Base-by-base conservation (phyloP, 2,329 filamentous ascomycete genomes). In the Penicillium decumbens region DNA sequence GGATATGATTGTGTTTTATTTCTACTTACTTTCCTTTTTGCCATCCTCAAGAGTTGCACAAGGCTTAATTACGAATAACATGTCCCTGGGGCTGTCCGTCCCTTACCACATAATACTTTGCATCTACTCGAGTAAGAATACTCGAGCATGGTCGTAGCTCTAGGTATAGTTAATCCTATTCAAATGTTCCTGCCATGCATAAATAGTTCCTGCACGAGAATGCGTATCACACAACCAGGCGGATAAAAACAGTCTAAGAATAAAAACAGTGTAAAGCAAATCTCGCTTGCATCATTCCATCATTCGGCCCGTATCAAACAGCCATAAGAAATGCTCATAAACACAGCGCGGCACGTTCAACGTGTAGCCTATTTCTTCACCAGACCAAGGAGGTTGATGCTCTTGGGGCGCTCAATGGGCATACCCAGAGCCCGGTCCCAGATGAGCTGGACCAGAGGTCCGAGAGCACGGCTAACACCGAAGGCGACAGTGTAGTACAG, bases 361-460 rank as follows among this genome's bases (percentile, higher is more conserved):
- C 15, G n/a, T n/a, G 18, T 12, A 12, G 18, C 44, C 53, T 57
- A 65, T 61, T 67, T 67, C 52, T 91, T 86, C 59, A 95, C 75
- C 59, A 98, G 75, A 9, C 92, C 92, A 70, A 88, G 80, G 48
- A 98, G 77, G 74, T 95, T 93, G 69, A 97, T 95, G 73, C 89
- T 95, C 87, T 98, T 98, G 43, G 93, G 93, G 55, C 92, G 80
- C 83, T 98, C 93, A 65, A 98, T 98, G 9, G 93, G 93, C 67
- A 97, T 77, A 46, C 93, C 93, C 55, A 98, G 75, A 13, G 91
- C 91, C 43, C 93, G 83, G 71, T 97, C 92, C 93, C 93, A 97
- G 69, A 98, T 87, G 57, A 98, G 79, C 73, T 98, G 93, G 38
- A 90, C 90, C 42, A 98, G 79, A 20, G 93, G 93, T 6, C 93